Evolutionary conservation across 257 asterid species (phyloP), one percentile per base, ranked within the genome.

Genomic region (Penstemon newberryi): DNA sequence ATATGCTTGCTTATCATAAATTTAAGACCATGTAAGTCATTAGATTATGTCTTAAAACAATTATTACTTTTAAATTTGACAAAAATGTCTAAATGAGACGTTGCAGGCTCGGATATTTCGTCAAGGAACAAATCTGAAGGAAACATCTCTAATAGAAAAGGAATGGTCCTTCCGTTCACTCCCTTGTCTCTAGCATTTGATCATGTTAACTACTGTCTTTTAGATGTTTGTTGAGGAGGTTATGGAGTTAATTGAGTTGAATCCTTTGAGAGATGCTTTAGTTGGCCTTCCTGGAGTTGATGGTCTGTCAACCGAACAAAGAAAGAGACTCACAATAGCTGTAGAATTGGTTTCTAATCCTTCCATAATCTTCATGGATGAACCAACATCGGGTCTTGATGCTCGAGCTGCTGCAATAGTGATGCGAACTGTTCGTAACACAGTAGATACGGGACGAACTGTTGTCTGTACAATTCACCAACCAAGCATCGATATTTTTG

Each of bases 121-220:
- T 60, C 53, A 12, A 78, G 78, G 78, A 69, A 70, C 47, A 52
- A 70, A 67, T 72, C 80, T 37, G 76, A 69, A 65, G 77, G 40
- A 43, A 67, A 56, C 47, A 37, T 75, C 47, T 65, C 61, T 42
- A 73, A 73, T 50, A 87, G 75, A 73, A 84, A 63, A 67, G 98
- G 98, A 72, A 92, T 92, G 98, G 89, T 90, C 79, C 93, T 92
- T 61, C 98, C 98, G 0, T 92, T 92, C 82, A 90, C 89, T 67
- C 95, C 97, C 1, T 56, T 88, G 73, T 90, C 97, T 3, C 87
- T 92, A 62, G 96, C 87, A 33, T 92, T 92, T 60, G 79, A 86
- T 63, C 97, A 85, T 65, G 86, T 92, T 72, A 85, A 90, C 78
- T 92, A 92, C 6, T 71, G 7, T 8, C 72, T 52, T 6, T 71